These are phyloP conservation scores for Echium plantagineum DNA, from an alignment of 257 asterid species.

Conservation along the genomic window DNA sequence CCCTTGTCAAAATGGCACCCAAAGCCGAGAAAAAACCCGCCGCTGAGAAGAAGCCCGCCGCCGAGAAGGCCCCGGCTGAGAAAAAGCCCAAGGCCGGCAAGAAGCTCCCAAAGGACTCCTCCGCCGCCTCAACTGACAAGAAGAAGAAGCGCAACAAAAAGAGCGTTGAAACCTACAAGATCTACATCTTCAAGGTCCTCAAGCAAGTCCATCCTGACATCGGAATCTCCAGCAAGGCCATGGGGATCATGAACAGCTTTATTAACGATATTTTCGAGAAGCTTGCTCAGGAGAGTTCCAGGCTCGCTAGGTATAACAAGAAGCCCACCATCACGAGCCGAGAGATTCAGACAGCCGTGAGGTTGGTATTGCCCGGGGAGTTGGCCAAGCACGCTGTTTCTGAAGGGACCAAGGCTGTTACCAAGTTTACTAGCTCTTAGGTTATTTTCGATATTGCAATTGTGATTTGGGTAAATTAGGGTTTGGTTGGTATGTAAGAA, in stretches of 20 bases:
- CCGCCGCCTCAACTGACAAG: constrained; percentile 38
- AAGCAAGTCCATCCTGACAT: constrained; percentile 69
- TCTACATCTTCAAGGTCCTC: constrained; percentile 64
- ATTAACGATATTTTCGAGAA: constrained; percentile 66
- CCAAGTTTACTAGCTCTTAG: constrained; percentile 59
- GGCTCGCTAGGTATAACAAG: constrained; percentile 54
- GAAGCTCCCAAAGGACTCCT: constrained; percentile 50
- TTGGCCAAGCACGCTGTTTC: constrained; percentile 64
- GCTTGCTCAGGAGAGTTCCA: constrained; percentile 44
- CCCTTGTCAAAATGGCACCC: constrained; percentile 30
- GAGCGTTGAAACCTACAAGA: constrained; percentile 57
- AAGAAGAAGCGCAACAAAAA: constrained; percentile 47
- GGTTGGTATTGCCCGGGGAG: constrained; percentile 63
- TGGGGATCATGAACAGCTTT: constrained; percentile 75
- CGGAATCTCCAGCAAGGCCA: constrained; percentile 68
- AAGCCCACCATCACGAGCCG: constrained; percentile 67
- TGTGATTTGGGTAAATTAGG: no score
- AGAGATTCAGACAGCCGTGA: constrained; percentile 61
- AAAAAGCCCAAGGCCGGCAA: constrained; percentile 62
- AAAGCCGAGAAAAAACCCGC: constrained; percentile 48
- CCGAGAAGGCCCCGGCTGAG: constrained; percentile 48
- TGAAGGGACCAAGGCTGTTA: constrained; percentile 68
- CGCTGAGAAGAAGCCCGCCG: constrained; percentile 56
- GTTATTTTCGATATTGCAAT: no score
- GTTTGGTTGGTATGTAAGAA: no score